phyloP scores from a whole-genome alignment of 805 yeast genomes.

The Cephaloascus albidus region DNA sequence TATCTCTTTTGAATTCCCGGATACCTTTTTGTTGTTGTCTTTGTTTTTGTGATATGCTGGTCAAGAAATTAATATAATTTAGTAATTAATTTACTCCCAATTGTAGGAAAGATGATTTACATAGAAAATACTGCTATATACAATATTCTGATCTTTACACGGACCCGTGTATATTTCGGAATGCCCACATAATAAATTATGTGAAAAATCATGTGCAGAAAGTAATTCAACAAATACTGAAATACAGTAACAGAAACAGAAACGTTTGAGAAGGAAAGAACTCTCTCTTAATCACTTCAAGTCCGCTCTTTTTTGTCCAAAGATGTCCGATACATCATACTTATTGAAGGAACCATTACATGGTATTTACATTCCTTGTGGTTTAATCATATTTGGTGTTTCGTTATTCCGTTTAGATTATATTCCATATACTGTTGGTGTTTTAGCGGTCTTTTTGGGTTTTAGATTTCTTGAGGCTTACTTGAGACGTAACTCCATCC shows the following conservation, averaged over 20 bases:
- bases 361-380: slow-evolving; percentile 65
- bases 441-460: slow-evolving; percentile 23
- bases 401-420: slow-evolving; percentile 40
- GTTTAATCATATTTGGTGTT: slow-evolving; percentile 52
- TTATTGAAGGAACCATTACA: slow-evolving; percentile 64
- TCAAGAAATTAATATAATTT: too few relatives aligned
- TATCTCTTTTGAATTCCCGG: too few relatives aligned
- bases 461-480: slow-evolving; percentile 27
- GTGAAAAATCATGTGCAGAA: too few relatives aligned
- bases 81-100: not conserved
- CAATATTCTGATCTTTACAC: too few relatives aligned
- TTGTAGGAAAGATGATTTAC: too few relatives aligned
- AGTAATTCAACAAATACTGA: too few relatives aligned
- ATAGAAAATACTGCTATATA: not conserved
- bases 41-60: not conserved
- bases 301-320: too few relatives aligned
- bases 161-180: too few relatives aligned
- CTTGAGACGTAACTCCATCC: slow-evolving; percentile 35
- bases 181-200: too few relatives aligned
- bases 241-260: too few relatives aligned
- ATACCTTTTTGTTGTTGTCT: not conserved
- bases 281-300: too few relatives aligned
- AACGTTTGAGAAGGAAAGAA: too few relatives aligned
- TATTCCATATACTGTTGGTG: slow-evolving; percentile 33
- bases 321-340: slow-evolving; percentile 39